A percentile compares a stretch with the other conserved stretches of the same genome.
Evolutionary conservation across 108 stramenopile genomes (phyloP).

Genomic region (Nitzschia sp.): DNA sequence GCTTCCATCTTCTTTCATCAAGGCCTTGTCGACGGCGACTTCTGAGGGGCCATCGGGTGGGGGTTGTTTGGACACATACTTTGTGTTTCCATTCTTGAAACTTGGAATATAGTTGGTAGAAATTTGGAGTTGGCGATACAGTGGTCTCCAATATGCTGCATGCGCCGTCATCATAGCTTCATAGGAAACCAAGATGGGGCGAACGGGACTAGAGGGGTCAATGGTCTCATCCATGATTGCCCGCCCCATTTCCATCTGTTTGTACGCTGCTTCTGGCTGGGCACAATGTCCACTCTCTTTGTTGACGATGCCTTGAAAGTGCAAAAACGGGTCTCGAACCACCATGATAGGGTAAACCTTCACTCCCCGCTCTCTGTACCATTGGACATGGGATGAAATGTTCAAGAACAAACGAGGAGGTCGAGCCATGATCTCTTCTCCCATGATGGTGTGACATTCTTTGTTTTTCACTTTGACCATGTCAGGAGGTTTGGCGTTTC

Average conservation of each 20-base stretch:
- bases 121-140: not conserved
- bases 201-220: not conserved
- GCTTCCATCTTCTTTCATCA: constrained; percentile 5
- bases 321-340: not conserved
- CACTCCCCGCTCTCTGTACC: not conserved
- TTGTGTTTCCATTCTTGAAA: constrained; percentile 8
- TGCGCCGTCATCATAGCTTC: constrained; percentile 12
- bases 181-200: constrained; percentile 4
- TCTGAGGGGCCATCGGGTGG: too few relatives aligned
- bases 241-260: not conserved
- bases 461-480: not conserved
- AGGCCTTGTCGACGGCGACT: not conserved
- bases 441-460: not conserved
- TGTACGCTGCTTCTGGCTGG: not conserved
- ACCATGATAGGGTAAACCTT: not conserved
- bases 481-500: not conserved
- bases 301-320: not conserved
- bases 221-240: constrained; percentile 1
- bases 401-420: not conserved
- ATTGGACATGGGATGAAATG: not conserved
- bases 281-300: not conserved
- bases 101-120: not conserved
- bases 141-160: not conserved
- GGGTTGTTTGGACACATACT: not conserved
- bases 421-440: not conserved